A percentile compares a stretch with the other conserved stretches of the same genome.
Evolutionary conservation across 2,329 filamentous ascomycete species (phyloP).

Genomic region (Fusarium penzigii): DNA sequence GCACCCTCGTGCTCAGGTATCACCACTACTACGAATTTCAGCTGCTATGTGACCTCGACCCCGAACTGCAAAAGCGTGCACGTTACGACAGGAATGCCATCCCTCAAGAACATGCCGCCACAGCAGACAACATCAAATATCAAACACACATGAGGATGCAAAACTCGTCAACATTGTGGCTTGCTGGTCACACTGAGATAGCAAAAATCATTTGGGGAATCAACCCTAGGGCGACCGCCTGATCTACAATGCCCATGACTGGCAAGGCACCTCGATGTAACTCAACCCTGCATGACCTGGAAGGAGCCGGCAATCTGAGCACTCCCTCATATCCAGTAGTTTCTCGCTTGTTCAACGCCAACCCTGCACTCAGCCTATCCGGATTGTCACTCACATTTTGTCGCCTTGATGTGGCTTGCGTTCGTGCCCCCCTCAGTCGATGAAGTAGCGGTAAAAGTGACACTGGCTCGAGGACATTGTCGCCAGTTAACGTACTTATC

Average conservation of each 20-base stretch:
- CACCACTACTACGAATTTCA: neutral
- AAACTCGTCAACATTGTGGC: constrained; percentile 14
- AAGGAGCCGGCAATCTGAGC: constrained; percentile 24
- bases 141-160: constrained; percentile 17
- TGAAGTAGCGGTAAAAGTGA: neutral
- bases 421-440: neutral
- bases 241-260: constrained; percentile 23
- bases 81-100: too few species aligned
- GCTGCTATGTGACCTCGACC: neutral
- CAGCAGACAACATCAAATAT: neutral
- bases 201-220: constrained; percentile 10
- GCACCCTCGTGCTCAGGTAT: neutral
- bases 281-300: constrained; percentile 31
- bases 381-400: constrained; percentile 7
- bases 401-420: neutral
- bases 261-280: constrained; percentile 21
- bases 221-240: constrained; percentile 24
- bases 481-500: neutral
- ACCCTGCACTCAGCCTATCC: constrained; percentile 14
- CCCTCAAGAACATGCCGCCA: too few species aligned
- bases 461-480: neutral
- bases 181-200: constrained; percentile 8
- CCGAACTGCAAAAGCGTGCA: neutral
- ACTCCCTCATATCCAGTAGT: constrained; percentile 19
- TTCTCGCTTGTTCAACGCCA: constrained; percentile 27